These are phyloP conservation scores for Endothia cerciana DNA, from an alignment of 2,329 filamentous ascomycete species.

Conservation along the genomic window DNA sequence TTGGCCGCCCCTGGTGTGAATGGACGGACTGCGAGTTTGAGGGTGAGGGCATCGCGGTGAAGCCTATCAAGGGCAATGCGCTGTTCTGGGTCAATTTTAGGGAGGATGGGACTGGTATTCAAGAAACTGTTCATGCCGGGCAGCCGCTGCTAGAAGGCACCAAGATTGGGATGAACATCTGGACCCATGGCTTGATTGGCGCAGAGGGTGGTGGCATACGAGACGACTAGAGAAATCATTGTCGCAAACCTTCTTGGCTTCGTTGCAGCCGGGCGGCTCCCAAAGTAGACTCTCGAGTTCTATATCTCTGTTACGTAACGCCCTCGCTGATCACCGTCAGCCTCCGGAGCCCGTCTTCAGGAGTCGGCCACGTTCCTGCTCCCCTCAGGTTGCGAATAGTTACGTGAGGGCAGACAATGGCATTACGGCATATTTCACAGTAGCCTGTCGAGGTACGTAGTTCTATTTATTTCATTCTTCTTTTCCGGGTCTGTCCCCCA, in stretches of 20 bases:
- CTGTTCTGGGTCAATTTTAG: constrained; percentile 4
- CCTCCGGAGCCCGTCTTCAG: neutral
- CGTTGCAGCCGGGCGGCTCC: too few species aligned
- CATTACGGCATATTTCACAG: neutral
- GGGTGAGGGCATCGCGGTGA: neutral
- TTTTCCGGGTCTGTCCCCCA: neutral
- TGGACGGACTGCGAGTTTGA: constrained; percentile 1
- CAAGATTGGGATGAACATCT: constrained; percentile 61
- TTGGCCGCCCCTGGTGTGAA: neutral
- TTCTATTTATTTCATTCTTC: constrained; percentile 1
- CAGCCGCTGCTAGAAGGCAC: constrained; percentile 41
- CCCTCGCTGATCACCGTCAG: neutral
- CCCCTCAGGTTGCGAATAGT: neutral
- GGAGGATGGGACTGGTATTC: neutral
- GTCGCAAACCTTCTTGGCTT: neutral
- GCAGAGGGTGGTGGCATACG: constrained; percentile 4
- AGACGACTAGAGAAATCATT: neutral
- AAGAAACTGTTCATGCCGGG: constrained; percentile 1
- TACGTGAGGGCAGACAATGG: neutral
- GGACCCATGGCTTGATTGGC: constrained; percentile 47
- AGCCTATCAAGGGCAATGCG: neutral
- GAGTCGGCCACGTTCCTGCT: too few species aligned
- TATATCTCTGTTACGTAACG: neutral
- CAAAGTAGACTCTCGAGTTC: neutral
- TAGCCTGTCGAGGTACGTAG: neutral